Evolutionary conservation across 495 filamentous ascomycete genomes (phyloP).

Genomic region (Monascus purpureus): DNA sequence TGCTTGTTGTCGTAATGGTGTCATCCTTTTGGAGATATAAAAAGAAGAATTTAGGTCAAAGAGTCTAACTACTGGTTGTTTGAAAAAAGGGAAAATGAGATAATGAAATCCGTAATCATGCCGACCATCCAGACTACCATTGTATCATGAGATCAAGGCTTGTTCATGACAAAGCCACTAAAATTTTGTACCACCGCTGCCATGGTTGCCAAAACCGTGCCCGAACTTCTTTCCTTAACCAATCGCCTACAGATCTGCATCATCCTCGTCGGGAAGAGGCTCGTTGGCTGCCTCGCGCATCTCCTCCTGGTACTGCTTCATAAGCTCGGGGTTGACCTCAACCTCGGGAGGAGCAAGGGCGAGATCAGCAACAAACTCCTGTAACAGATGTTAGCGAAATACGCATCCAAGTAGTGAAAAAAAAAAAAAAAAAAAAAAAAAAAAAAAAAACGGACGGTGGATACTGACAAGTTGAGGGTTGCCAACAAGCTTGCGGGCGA

Average conservation of each 20-base stretch:
- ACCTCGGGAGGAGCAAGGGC: conserved; percentile 91
- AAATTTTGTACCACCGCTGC: conserved; percentile 1
- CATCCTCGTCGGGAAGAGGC: conserved; percentile 94
- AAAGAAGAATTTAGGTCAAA: conserved; percentile 25
- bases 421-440: not conserved
- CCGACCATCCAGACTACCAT: conserved; percentile 26
- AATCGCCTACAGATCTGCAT: conserved; percentile 51
- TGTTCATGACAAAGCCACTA: conserved; percentile 10
- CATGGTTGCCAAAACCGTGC: too few species aligned
- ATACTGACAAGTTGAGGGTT: conserved; percentile 71
- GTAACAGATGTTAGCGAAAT: conserved; percentile 2
- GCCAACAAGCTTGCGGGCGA: conserved; percentile 94
- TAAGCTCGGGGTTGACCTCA: conserved; percentile 65
- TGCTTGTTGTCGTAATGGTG: too few species aligned
- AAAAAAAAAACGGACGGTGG: conserved; percentile 5
- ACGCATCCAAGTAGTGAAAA: not conserved
- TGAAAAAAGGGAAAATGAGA: conserved; percentile 18
- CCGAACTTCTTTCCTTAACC: conserved; percentile 4
- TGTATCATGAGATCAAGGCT: conserved; percentile 20
- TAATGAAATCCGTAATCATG: conserved; percentile 30
- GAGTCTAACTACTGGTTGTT: conserved; percentile 32
- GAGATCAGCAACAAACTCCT: conserved; percentile 95
- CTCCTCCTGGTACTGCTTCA: conserved; percentile 73
- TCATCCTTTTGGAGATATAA: too few species aligned
- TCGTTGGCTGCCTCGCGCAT: conserved; percentile 67